Evolutionary conservation across 306 rosid species (phyloP), one percentile per base, ranked within the genome.

Genomic region (Casuarina equisetifolia): DNA sequence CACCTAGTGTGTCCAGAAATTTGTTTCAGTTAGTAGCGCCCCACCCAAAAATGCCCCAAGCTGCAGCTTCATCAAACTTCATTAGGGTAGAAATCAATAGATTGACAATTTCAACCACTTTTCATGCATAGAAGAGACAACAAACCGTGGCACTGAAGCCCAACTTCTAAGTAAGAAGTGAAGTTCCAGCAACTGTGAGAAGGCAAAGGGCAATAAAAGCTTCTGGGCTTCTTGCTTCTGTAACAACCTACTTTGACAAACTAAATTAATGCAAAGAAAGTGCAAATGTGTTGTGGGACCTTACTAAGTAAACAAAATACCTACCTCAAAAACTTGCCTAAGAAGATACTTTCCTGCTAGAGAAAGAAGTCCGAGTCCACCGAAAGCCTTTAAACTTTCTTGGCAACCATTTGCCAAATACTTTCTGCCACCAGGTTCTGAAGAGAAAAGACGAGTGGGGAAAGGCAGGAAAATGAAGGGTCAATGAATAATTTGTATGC

Each of bases 1-100:
- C n/a, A n/a, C n/a, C n/a, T n/a, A n/a, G 84, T 95, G 99, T 45
- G 98, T 95, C 86, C 99, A 86, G 84, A 92, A 95, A 81, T 95
- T 95, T 66, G 99, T 95, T 90, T 95, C 98, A 19, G 98, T 98
- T 79, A 95, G 88, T 74, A 95, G 76, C 50, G 99, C 99, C 82
- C 99, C 99, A 50, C 96, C 99, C 85, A 95, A 87, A 89, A 95
- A 95, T 63, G 99, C 99, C 84, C 99, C 99, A 75, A 95, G 99
- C 98, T 95, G 92, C 80, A 85, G 66, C 44, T 74, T 73, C 80
- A 79, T 70, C 74, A 44, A 73, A 77, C 72, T 63, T 52, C 68
- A 73, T 53, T 83, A 81, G 42, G 11, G 49, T 69, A 16, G 17
- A 50, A 11, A 69, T 43, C 35, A 19, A 53, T 69, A 25, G 32